These are phyloP conservation scores for Hypericum perforatum DNA, from an alignment of 345 rosid genomes.

Conservation along the genomic window DNA sequence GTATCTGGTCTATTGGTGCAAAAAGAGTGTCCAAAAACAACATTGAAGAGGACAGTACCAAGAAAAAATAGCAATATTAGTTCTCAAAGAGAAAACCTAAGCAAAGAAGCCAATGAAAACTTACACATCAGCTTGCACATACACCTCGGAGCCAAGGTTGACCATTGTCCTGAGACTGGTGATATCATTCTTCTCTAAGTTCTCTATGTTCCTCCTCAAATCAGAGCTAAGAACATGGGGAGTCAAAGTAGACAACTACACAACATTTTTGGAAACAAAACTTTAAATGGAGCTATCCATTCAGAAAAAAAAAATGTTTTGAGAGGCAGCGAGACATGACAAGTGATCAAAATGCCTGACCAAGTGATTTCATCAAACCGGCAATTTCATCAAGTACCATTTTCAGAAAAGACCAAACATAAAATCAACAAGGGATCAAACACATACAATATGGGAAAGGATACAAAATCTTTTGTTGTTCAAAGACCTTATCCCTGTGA, in stretches of 20 bases:
- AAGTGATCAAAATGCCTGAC: too few relatives aligned
- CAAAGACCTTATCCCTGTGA: slow-evolving; percentile 44
- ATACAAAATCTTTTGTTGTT: neutral
- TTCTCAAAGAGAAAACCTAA: neutral
- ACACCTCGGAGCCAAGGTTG: slow-evolving; percentile 93
- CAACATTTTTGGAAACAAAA: neutral
- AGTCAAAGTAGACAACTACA: slow-evolving; percentile 14
- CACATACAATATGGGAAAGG: neutral
- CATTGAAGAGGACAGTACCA: neutral
- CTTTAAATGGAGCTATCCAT: too few relatives aligned
- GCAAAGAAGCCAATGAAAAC: slow-evolving; percentile 20
- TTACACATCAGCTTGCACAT: slow-evolving; percentile 92
- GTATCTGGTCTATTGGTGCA: slow-evolving; percentile 54
- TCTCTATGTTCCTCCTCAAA: slow-evolving; percentile 61
- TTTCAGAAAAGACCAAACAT: slow-evolving; percentile 2
- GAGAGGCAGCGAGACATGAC: too few relatives aligned
- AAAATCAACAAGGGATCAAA: too few relatives aligned
- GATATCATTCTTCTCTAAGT: slow-evolving; percentile 60
- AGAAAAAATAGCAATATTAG: neutral
- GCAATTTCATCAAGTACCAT: too few relatives aligned
- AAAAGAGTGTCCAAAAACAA: neutral
- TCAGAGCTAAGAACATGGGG: slow-evolving; percentile 48
- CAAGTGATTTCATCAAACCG: too few relatives aligned
- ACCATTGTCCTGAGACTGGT: slow-evolving; percentile 83
- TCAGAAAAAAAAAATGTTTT: too few relatives aligned